Evolutionary conservation across 2,329 filamentous ascomycete genomes (phyloP).

Genomic region (Xylariales sp.): DNA sequence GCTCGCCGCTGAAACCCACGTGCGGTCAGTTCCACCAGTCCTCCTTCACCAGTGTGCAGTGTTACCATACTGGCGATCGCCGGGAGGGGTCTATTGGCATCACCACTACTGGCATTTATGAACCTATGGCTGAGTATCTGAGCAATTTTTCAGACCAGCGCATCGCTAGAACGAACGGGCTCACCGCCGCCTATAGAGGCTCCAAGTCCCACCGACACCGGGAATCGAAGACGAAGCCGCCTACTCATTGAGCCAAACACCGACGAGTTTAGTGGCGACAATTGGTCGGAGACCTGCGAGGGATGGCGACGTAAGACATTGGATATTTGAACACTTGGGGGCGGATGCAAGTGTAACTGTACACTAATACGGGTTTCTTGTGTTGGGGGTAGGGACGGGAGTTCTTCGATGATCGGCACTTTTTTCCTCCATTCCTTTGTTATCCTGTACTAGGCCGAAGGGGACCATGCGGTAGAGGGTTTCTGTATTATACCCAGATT

Average conservation of each 20-base stretch:
- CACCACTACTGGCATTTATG: not conserved
- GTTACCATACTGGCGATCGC: not conserved
- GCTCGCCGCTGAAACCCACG: not conserved
- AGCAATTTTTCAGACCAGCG: not conserved
- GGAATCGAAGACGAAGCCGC: too few relatives aligned
- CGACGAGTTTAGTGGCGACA: not conserved
- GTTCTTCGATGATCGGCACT: not conserved
- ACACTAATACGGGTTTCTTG: not conserved
- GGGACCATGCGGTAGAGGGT: too few relatives aligned
- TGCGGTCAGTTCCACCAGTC: conserved; percentile 1
- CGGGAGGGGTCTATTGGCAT: not conserved
- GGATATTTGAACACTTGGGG: not conserved
- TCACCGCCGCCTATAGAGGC: not conserved
- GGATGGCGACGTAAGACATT: not conserved
- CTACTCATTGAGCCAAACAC: too few relatives aligned
- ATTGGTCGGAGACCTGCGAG: not conserved
- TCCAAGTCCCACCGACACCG: not conserved
- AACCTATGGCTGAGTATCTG: conserved; percentile 1
- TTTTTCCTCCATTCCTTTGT: not conserved
- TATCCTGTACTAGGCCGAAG: too few relatives aligned
- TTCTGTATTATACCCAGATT: too few relatives aligned
- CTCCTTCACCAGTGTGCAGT: not conserved
- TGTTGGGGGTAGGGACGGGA: not conserved
- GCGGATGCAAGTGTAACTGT: too few relatives aligned
- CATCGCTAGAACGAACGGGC: not conserved